Base-by-base conservation (phyloP, 768 basidiomycete genomes). In the Termitomyces sp. region DNA sequence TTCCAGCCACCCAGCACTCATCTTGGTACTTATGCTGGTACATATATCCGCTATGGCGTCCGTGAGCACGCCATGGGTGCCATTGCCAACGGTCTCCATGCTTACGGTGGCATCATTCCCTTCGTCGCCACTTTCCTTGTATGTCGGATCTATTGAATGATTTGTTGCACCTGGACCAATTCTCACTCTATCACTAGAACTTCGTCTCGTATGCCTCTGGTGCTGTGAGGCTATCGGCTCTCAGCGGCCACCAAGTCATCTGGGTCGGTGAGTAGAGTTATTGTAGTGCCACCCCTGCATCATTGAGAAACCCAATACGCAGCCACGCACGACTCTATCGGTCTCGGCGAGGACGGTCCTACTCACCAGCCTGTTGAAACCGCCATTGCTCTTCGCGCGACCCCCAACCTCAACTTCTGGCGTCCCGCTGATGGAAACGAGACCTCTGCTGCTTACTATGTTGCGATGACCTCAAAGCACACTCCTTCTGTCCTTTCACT, bases 31-130 rank as follows among this genome's bases (percentile, higher is more conserved):
- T 96, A 94, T 74, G 75, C 85, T 58, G 95, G 95, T 55, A 89
- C 87, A 50, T 97, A 98, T 73, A 85, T 98, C 71, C 90, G 95
- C 57, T 98, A 90, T 77, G 95, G 95, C 83, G 94, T 98, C 58
- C 91, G 95, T 74, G 95, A 98, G 74, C 95, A 98, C 74, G 95
- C 80, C 65, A 98, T 97, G 95, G 91, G 89, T 67, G 95, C 95
- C 56, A 94, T 98, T 67, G 92, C 88, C 64, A 97, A 97, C 72
- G 95, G 95, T 71, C 72, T 95, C 62, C 73, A 79, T 62, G 95
- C 94, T 2, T 98, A 97, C 74, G 95, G 95, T 61, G 92, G 85
- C 67, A 86, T 95, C 68, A 83, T 96, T 62, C 95, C 95, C 47
- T 95, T 93, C 72, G 83, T 89, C 62, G 92, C 89, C 58, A 98